phyloP scores from a whole-genome alignment of 371 early-diverging fungal species.

The Polyrhizophydium stewartii region DNA sequence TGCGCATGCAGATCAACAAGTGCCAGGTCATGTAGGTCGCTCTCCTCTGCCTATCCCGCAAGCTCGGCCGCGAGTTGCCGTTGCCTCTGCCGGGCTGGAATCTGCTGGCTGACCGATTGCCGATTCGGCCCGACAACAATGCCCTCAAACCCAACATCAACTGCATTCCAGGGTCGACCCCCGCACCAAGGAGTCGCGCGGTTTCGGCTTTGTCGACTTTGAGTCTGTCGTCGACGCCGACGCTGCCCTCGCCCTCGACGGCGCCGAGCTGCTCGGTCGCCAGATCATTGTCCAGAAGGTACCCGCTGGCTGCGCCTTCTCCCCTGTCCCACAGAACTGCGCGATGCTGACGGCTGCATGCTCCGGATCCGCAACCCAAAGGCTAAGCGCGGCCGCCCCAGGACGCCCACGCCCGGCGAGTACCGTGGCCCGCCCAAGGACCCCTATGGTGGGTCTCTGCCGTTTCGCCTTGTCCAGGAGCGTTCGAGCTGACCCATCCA shows the following conservation, averaged over 20 bases:
- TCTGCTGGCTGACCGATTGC: no score
- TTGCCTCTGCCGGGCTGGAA: no score
- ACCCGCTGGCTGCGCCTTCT: background rate
- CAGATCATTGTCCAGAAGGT: conserved; percentile 71
- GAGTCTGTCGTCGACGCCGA: conserved; percentile 69
- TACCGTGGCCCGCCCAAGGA: conserved; percentile 76
- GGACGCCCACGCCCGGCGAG: conserved; percentile 84
- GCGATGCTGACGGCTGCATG: background rate
- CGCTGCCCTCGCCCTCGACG: conserved; percentile 57
- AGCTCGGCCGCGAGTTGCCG: no score
- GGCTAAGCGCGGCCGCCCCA: conserved; percentile 70
- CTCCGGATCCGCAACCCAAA: no score
- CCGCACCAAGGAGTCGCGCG: conserved; percentile 69
- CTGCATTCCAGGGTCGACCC: conserved; percentile 50
- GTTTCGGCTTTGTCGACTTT: conserved; percentile 83
- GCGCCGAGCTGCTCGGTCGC: conserved; percentile 70
- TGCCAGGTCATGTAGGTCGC: background rate
- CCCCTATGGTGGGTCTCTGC: no score
- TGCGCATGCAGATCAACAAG: background rate
- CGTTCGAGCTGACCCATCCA: no score
- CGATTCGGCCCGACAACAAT: no score
- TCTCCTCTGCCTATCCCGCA: background rate
- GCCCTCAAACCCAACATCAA: background rate
- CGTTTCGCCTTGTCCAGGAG: no score
- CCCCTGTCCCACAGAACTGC: background rate